A percentile compares a stretch with the other conserved stretches of the same genome.
Conservation (phyloP, 2,329 filamentous ascomycete species). For the Torrubiellomyces zombiae region DNA sequence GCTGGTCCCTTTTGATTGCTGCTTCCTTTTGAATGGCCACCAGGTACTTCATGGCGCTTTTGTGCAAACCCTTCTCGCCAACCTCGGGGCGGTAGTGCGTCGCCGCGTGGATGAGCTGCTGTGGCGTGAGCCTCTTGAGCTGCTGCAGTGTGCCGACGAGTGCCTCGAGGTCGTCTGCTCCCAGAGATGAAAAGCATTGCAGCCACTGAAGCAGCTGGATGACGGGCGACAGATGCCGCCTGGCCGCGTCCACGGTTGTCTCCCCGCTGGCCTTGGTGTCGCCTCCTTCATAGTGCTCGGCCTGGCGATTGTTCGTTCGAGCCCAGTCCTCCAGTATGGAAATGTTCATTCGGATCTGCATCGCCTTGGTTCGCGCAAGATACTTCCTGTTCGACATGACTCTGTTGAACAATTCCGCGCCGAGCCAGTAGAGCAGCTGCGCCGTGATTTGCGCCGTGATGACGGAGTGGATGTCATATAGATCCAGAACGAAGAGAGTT, state of each 20-base stretch:
- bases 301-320: constrained; percentile 76
- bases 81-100: constrained; percentile 91
- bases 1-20: constrained; percentile 38
- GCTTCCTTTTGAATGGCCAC: constrained; percentile 63
- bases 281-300: constrained; percentile 89
- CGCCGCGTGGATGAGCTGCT: constrained; percentile 80
- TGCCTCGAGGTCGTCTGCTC: constrained; percentile 69
- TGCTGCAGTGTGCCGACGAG: constrained; percentile 81
- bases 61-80: constrained; percentile 79
- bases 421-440: constrained; percentile 90
- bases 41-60: constrained; percentile 77
- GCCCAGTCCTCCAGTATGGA: constrained; percentile 95
- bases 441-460: constrained; percentile 84
- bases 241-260: constrained; percentile 67
- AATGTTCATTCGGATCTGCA: constrained; percentile 99
- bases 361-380: constrained; percentile 87
- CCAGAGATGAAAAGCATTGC: constrained; percentile 90
- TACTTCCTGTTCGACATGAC: constrained; percentile 96
- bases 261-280: constrained; percentile 76
- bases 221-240: constrained; percentile 72
- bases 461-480: constrained; percentile 98
- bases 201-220: constrained; percentile 95
- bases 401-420: constrained; percentile 90
- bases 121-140: constrained; percentile 65
- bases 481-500: constrained; percentile 86